Evolutionary conservation across 106 monocot genomes (phyloP).

Genomic region (Dactylorhiza incarnata): DNA sequence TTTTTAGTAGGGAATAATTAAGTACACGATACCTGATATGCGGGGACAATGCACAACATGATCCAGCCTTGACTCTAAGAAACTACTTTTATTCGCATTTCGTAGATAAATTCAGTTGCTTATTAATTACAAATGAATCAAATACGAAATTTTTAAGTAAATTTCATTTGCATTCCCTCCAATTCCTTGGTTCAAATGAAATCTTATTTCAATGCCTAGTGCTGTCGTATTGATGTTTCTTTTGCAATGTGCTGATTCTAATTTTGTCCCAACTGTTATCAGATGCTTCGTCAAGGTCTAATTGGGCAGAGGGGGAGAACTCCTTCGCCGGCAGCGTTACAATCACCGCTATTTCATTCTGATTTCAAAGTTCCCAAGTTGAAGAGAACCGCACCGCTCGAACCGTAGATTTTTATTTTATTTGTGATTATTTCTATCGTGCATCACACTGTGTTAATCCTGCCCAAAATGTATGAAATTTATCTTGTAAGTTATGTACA

Average conservation of each 20-base stretch:
- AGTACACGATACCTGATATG: no score
- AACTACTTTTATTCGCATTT: no score
- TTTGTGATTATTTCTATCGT: not conserved
- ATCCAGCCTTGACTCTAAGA: no score
- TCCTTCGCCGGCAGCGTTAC: not conserved
- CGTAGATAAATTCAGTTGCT: no score
- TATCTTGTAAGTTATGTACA: not conserved
- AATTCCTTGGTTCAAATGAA: no score
- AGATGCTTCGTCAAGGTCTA: constrained; percentile 14
- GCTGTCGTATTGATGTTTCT: not conserved
- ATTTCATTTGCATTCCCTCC: no score
- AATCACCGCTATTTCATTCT: constrained; percentile 9
- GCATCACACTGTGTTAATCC: not conserved
- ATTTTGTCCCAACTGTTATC: not conserved
- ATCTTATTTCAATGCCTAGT: not conserved
- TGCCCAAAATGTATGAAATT: not conserved
- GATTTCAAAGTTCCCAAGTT: constrained; percentile 19
- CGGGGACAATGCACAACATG: no score
- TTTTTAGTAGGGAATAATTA: no score
- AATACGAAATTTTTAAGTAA: no score
- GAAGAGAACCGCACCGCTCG: not conserved
- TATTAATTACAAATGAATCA: no score
- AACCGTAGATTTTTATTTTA: not conserved
- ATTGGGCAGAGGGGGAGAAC: not conserved
- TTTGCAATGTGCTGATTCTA: not conserved